These are phyloP conservation scores for Cicer pinnatifidum DNA, from an alignment of 306 rosid species.

Conservation along the genomic window DNA sequence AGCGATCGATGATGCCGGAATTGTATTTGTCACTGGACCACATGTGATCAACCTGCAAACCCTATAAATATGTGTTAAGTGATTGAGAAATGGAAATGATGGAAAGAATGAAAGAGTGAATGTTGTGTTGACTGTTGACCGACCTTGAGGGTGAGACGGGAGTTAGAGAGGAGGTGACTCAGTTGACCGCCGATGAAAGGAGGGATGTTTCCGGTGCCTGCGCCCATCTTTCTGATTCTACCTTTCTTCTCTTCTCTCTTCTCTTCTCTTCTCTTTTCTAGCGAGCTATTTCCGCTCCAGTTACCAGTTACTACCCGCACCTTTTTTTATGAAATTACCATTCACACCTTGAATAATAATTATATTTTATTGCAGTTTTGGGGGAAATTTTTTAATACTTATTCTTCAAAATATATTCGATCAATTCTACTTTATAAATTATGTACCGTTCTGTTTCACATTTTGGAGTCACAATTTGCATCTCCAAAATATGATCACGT, in stretches of 20 bases:
- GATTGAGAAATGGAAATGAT: neutral
- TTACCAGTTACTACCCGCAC: too few species aligned
- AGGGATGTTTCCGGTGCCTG: conserved; percentile 56
- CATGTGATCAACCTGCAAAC: conserved; percentile 74
- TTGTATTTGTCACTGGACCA: conserved; percentile 78
- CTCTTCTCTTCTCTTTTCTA: neutral
- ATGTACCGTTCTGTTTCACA: too few species aligned
- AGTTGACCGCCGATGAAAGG: conserved; percentile 85
- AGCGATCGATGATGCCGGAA: conserved; percentile 69
- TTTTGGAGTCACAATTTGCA: too few species aligned
- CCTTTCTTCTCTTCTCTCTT: neutral
- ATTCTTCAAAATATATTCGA: too few species aligned
- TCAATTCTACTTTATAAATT: too few species aligned
- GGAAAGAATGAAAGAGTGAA: neutral
- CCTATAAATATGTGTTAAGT: neutral
- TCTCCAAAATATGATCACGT: too few species aligned
- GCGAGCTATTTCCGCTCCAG: neutral
- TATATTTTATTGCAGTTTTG: too few species aligned
- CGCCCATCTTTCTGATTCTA: conserved; percentile 39
- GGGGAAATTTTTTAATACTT: too few species aligned
- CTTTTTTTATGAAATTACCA: too few species aligned
- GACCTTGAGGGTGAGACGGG: conserved; percentile 69
- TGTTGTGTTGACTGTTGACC: conserved; percentile 5
- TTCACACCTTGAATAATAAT: too few species aligned
- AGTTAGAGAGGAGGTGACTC: conserved; percentile 65